Conservation (phyloP, 2,329 filamentous ascomycete genomes). For the Pseudogymnoascus sp. region DNA sequence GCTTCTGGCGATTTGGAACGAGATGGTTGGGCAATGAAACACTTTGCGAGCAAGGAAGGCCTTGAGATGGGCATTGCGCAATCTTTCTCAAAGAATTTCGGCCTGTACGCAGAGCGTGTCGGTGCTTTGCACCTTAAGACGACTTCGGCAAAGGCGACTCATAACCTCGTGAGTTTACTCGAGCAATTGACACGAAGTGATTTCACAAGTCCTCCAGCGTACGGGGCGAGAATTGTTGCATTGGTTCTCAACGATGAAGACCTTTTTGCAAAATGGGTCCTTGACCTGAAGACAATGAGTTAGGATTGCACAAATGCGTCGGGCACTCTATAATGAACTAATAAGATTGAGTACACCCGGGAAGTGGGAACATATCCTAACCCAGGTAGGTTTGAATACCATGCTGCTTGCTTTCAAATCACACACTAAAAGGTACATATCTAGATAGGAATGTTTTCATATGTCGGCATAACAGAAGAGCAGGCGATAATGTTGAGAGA, state of each 20-base stretch:
- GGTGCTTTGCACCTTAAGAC: slow-evolving; percentile 26
- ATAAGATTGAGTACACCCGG: slow-evolving; percentile 31
- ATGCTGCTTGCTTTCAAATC: neutral
- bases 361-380: slow-evolving; percentile 34
- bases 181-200: slow-evolving; percentile 24
- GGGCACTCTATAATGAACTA: slow-evolving; percentile 32
- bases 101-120: slow-evolving; percentile 36
- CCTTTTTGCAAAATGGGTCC: slow-evolving; percentile 31
- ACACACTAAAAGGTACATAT: neutral
- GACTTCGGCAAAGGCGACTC: slow-evolving; percentile 18
- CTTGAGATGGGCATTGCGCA: slow-evolving; percentile 51
- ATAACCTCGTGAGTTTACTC: slow-evolving; percentile 31
- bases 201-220: slow-evolving; percentile 33
- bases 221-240: slow-evolving; percentile 33
- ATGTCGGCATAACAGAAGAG: neutral
- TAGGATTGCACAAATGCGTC: slow-evolving; percentile 33
- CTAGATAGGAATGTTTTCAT: neutral
- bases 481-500: neutral
- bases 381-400: slow-evolving; percentile 22
- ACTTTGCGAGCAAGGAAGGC: slow-evolving; percentile 31
- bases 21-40: slow-evolving; percentile 30
- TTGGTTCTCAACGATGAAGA: slow-evolving; percentile 29
- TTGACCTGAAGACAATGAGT: slow-evolving; percentile 35
- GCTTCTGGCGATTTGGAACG: slow-evolving; percentile 28
- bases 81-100: slow-evolving; percentile 58